Evolutionary conservation across 2,329 filamentous ascomycete genomes (phyloP).

Genomic region (Hypoxylon sp.): DNA sequence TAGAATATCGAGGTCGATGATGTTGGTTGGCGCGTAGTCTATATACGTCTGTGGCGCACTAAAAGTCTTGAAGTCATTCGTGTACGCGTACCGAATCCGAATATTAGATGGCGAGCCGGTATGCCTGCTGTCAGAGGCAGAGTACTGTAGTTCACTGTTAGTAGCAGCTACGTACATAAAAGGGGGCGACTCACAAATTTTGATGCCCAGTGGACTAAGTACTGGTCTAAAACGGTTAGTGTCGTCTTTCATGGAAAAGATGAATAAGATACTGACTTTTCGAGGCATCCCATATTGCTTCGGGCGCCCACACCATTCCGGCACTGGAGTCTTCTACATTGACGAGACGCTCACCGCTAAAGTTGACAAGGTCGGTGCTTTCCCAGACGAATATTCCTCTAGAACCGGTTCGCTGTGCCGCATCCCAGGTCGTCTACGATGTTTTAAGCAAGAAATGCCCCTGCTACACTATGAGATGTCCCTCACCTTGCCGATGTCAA

Average conservation of each 20-base stretch:
- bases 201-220: slow-evolving; percentile 64
- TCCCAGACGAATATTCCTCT: slow-evolving; percentile 70
- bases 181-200: slow-evolving; percentile 58
- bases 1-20: slow-evolving; percentile 72
- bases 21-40: slow-evolving; percentile 62
- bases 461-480: not conserved
- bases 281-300: slow-evolving; percentile 66
- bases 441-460: slow-evolving; percentile 13
- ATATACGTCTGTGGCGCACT: slow-evolving; percentile 65
- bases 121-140: slow-evolving; percentile 63
- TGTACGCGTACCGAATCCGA: slow-evolving; percentile 69
- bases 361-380: slow-evolving; percentile 65
- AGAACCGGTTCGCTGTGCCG: slow-evolving; percentile 65
- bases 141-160: slow-evolving; percentile 56
- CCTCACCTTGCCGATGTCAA: slow-evolving; percentile 64
- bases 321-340: slow-evolving; percentile 66
- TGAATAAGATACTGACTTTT: slow-evolving; percentile 52
- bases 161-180: not conserved
- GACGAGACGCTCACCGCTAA: slow-evolving; percentile 64
- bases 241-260: not conserved
- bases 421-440: slow-evolving; percentile 65
- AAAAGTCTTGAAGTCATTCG: slow-evolving; percentile 69
- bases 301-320: slow-evolving; percentile 72
- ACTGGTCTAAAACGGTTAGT: slow-evolving; percentile 55
- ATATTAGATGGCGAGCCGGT: slow-evolving; percentile 62